These are phyloP conservation scores for Xeromyces bisporus DNA, from an alignment of 495 filamentous ascomycete genomes.

Conservation along the genomic window DNA sequence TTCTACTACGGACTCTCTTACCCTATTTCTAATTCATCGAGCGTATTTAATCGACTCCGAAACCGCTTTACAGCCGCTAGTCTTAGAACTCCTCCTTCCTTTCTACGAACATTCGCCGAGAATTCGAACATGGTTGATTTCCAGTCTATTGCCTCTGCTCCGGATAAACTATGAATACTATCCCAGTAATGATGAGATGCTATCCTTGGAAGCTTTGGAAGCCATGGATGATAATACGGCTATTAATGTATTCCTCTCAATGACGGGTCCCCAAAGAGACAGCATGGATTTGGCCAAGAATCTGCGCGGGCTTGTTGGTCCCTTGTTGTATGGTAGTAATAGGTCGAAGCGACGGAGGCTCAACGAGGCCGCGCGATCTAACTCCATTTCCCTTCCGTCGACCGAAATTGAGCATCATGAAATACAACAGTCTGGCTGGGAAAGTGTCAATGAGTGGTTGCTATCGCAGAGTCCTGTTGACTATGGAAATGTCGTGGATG, in stretches of 20 bases:
- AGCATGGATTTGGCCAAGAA: conserved; percentile 45
- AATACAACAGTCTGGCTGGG: conserved; percentile 39
- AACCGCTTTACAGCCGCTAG: conserved; percentile 55
- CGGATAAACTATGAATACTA: conserved; percentile 79
- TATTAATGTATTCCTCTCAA: conserved; percentile 50
- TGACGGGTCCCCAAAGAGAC: conserved; percentile 30
- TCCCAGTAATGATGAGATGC: conserved; percentile 33
- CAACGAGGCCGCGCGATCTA: conserved; percentile 14
- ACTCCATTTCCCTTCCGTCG: conserved; percentile 15
- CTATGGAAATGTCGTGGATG: conserved; percentile 33
- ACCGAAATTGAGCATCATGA: conserved; percentile 8
- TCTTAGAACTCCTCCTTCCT: conserved; percentile 53
- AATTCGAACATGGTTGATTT: conserved; percentile 61
- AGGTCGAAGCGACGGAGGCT: conserved; percentile 44
- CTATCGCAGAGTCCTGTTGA: conserved; percentile 40
- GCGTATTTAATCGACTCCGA: conserved; percentile 61
- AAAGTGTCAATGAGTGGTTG: conserved; percentile 69
- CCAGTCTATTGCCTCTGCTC: conserved; percentile 59
- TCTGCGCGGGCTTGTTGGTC: conserved; percentile 55
- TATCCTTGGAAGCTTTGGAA: conserved; percentile 44
- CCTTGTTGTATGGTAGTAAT: conserved; percentile 63
- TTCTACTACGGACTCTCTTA: conserved; percentile 41
- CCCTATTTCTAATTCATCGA: conserved; percentile 58
- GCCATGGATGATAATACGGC: conserved; percentile 40
- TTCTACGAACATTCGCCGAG: conserved; percentile 52